A percentile compares a stretch with the other conserved stretches of the same genome.
Conservation (phyloP, 257 asterid genomes). For the Jacaranda mimosifolia region DNA sequence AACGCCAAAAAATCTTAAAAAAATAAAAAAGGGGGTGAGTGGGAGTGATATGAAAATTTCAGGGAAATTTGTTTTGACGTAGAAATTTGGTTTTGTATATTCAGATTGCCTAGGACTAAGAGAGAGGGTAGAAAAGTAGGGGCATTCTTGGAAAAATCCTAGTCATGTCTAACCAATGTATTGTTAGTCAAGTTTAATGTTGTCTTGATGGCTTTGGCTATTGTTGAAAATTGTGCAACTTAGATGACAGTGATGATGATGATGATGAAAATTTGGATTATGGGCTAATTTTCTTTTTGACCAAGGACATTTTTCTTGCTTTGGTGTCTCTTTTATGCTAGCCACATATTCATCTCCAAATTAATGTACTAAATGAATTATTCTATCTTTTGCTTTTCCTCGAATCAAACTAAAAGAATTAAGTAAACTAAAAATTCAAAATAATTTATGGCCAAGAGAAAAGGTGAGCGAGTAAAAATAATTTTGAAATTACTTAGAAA, state of each 20-base stretch:
- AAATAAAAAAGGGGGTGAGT: not conserved
- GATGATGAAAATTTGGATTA: constrained; percentile 1
- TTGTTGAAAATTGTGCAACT: constrained; percentile 26
- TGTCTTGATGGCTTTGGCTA: constrained; percentile 1
- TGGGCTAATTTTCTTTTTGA: not conserved
- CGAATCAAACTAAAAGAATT: no score
- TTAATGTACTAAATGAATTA: no score
- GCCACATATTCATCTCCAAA: no score
- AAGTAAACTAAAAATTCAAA: no score
- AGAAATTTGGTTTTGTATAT: constrained; percentile 39
- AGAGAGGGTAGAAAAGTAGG: constrained; percentile 8
- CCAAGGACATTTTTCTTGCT: not conserved
- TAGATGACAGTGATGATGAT: not conserved
- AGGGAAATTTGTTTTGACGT: constrained; percentile 26
- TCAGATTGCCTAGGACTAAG: constrained; percentile 25
- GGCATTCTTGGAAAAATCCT: constrained; percentile 17
- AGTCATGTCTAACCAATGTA: constrained; percentile 16
- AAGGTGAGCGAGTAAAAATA: no score
- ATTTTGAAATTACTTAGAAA: no score
- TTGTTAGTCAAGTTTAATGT: constrained; percentile 34
- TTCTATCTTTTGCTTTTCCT: no score
- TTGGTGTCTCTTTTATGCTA: not conserved
- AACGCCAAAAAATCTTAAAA: not conserved
- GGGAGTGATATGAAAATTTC: constrained; percentile 1
- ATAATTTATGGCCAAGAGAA: no score